Evolutionary conservation across 2,329 filamentous ascomycete genomes (phyloP).

Genomic region (Xylaria sp.): DNA sequence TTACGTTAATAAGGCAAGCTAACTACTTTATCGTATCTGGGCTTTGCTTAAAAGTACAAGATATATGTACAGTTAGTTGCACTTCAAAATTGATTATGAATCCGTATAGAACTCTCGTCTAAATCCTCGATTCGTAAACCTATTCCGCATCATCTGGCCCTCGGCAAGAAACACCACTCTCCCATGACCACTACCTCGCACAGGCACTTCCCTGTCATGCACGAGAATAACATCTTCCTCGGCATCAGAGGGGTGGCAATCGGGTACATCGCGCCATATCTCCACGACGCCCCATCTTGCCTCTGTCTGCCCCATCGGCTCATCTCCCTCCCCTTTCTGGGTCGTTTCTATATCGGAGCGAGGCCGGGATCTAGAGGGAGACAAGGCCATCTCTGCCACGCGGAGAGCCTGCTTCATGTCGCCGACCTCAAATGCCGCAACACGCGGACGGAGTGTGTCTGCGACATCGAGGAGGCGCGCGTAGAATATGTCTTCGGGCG

Average conservation of each 20-base stretch:
- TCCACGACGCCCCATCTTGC: slow-evolving; percentile 59
- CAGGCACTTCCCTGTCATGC: slow-evolving; percentile 48
- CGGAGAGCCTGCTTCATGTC: slow-evolving; percentile 74
- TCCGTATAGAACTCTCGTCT: slow-evolving; percentile 12
- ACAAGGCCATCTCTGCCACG: slow-evolving; percentile 64
- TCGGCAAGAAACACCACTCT: slow-evolving; percentile 56
- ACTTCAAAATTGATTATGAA: not conserved
- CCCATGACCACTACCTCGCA: slow-evolving; percentile 61
- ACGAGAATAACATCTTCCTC: slow-evolving; percentile 44
- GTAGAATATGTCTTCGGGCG: slow-evolving; percentile 72
- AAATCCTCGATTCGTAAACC: slow-evolving; percentile 27
- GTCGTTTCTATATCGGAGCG: not conserved
- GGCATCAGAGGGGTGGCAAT: slow-evolving; percentile 50
- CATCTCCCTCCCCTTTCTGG: too few species aligned
- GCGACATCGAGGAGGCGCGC: slow-evolving; percentile 69
- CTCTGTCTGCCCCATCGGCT: slow-evolving; percentile 30
- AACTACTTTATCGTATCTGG: not conserved
- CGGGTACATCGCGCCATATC: slow-evolving; percentile 78
- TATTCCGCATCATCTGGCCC: slow-evolving; percentile 14
- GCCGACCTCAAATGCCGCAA: slow-evolving; percentile 77
- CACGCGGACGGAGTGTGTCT: slow-evolving; percentile 58
- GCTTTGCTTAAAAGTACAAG: not conserved
- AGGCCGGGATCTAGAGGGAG: slow-evolving; percentile 14
- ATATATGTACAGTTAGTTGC: not conserved
- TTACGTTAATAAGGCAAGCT: not conserved